A percentile compares a stretch with the other conserved stretches of the same genome.
phyloP scores from a whole-genome alignment of 805 yeast genomes.

The Saccharomycopsis fermentans region DNA sequence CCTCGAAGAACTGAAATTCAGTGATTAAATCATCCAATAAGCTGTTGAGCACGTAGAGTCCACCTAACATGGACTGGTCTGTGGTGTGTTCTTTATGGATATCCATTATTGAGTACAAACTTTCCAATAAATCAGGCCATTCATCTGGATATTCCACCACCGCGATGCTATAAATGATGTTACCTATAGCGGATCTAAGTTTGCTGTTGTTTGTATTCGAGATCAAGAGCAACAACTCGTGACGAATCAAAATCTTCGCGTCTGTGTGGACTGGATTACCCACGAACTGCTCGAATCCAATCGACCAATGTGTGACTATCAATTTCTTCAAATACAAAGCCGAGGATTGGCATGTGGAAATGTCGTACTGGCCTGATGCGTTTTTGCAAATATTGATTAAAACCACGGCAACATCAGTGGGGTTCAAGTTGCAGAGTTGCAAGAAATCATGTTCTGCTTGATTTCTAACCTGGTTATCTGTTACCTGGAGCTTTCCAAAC shows the following conservation, averaged over 20 bases:
- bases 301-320: constrained; percentile 71
- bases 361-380: constrained; percentile 25
- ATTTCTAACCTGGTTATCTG: constrained; percentile 44
- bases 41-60: constrained; percentile 55
- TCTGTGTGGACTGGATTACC: constrained; percentile 55
- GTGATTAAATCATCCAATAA: constrained; percentile 78
- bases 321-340: constrained; percentile 56
- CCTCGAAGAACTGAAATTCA: constrained; percentile 78
- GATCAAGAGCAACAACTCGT: constrained; percentile 37
- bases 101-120: constrained; percentile 35
- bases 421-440: constrained; percentile 34
- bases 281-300: constrained; percentile 64
- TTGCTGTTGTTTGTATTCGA: constrained; percentile 43
- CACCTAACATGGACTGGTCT: constrained; percentile 35
- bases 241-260: constrained; percentile 42
- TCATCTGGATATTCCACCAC: constrained; percentile 91
- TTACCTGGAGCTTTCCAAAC: constrained; percentile 27
- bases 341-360: constrained; percentile 48
- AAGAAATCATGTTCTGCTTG: constrained; percentile 43
- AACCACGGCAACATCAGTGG: constrained; percentile 35
- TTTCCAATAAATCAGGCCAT: constrained; percentile 67
- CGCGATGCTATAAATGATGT: constrained; percentile 74
- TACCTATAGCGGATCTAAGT: constrained; percentile 56
- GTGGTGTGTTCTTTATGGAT: constrained; percentile 23
- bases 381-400: constrained; percentile 30